Evolutionary conservation across 164 flowering plant genomes (phyloP), one percentile per base, ranked within the genome.

Genomic region (Stephania cephalantha): DNA sequence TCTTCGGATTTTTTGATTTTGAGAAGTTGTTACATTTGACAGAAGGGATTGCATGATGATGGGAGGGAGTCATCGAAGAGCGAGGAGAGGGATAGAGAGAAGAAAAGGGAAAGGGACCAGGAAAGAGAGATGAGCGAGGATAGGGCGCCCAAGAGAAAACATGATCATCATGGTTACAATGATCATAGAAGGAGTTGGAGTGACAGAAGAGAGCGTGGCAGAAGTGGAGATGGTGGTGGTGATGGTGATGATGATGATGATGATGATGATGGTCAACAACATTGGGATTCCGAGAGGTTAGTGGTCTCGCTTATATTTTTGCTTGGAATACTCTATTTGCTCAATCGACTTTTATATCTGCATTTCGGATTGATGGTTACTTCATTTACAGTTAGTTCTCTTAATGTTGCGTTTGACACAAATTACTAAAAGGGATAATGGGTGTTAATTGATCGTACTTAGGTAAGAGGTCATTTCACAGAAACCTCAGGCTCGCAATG

Each of bases 241-340:
- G 76, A 79, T 80, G 78, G 78, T 25, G 25, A 25, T 25, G 25
- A 25, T 25, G 25, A 25, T 71, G 42, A 25, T 25, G 91, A 87
- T 84, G 93, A 90, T 75, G 76, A 80, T 80, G 78, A 79, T 71
- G 42, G 42, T 35, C 42, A 4, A 35, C 81, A 90, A 9, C 86
- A 85, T 76, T 84, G 91, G 70, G 90, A 88, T 50, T 75, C 78
- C 82, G 95, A 91, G 45, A 90, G 92, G 97, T 90, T 78, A 79
- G 35, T 46, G 12, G n/a, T 46, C 17, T 30, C 9, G 4, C 45
- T 17, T 7, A 12, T 12, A 4, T 22, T 29, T 31, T 9, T 12
- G n/a, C 20, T 68, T 10, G 44, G 46, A 35, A 68, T 13, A 30
- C n/a, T 68, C 8, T 35, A 68, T 68, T 58, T 58, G 64, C 64